These are phyloP conservation scores for Ogataea nonfermentans DNA, from an alignment of 805 yeast species.

Conservation along the genomic window DNA sequence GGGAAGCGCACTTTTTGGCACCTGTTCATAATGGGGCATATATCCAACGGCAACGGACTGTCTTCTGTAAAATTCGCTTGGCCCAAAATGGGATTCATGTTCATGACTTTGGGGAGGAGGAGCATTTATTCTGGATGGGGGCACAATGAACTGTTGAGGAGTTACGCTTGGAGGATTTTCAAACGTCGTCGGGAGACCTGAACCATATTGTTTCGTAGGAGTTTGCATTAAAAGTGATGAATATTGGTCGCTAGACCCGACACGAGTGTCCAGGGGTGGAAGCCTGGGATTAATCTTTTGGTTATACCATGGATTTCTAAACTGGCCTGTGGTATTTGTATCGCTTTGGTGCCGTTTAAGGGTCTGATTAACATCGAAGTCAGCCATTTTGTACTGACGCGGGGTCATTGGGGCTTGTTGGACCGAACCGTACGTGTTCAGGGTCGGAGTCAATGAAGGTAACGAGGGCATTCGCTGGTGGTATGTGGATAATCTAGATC, in stretches of 20 bases:
- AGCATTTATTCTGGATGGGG: conserved; percentile 34
- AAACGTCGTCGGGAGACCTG: conserved; percentile 29
- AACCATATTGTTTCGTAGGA: conserved; percentile 19
- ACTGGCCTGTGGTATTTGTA: conserved; percentile 13
- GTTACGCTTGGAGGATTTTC: conserved; percentile 18
- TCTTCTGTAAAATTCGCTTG: conserved; percentile 25
- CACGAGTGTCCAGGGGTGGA: conserved; percentile 16
- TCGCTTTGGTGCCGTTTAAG: conserved; percentile 23
- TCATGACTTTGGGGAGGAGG: conserved; percentile 26
- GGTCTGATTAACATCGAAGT: conserved; percentile 16
- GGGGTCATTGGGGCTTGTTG: conserved; percentile 15
- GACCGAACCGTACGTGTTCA: conserved; percentile 7
- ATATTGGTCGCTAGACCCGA: conserved; percentile 11
- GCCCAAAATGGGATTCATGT: conserved; percentile 13
- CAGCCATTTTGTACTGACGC: conserved; percentile 18
- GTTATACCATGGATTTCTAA: conserved; percentile 25
- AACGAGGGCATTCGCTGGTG: conserved; percentile 25
- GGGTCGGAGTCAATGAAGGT: conserved; percentile 16
- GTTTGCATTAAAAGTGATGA: conserved; percentile 17
- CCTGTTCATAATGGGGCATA: conserved; percentile 12
- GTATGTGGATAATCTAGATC: conserved; percentile 18
- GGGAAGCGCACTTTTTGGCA: conserved; percentile 19
- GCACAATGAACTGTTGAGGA: conserved; percentile 25
- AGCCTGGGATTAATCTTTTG: conserved; percentile 13
- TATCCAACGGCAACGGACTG: conserved; percentile 33